These are phyloP conservation scores for Phycomyces nitens DNA, from an alignment of 192 early-diverging fungal genomes.

Conservation along the genomic window DNA sequence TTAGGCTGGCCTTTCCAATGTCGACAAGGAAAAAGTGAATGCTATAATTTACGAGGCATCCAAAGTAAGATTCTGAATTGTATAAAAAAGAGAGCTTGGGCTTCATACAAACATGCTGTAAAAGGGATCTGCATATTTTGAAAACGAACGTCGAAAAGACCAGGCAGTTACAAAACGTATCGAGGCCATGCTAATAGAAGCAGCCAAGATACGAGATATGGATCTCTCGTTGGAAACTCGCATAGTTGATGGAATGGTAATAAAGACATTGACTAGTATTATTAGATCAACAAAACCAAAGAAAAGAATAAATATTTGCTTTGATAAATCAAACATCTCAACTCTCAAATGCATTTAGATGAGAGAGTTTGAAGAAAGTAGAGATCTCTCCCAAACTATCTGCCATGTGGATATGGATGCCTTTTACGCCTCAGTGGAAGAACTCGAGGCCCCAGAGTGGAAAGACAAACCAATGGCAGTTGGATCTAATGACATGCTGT, in stretches of 20 bases:
- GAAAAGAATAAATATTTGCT: slow-evolving; percentile 15
- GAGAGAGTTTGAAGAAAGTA: slow-evolving; percentile 28
- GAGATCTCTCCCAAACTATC: slow-evolving; percentile 53
- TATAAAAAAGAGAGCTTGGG: no score
- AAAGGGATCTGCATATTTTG: slow-evolving; percentile 53
- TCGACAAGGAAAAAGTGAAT: slow-evolving; percentile 49
- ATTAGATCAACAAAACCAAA: no score
- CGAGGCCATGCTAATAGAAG: slow-evolving; percentile 34
- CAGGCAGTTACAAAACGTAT: slow-evolving; percentile 36
- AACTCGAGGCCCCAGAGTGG: slow-evolving; percentile 58
- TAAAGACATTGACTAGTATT: slow-evolving; percentile 12
- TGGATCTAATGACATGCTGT: slow-evolving; percentile 50
- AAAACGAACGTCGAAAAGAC: slow-evolving; percentile 46
- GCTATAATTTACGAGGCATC: slow-evolving; percentile 57
- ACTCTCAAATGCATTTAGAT: slow-evolving; percentile 1
- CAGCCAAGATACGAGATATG: slow-evolving; percentile 30
- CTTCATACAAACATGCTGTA: no score
- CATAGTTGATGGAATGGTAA: slow-evolving; percentile 39
- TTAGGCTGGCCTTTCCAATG: slow-evolving; percentile 41
- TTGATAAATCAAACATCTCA: neutral
- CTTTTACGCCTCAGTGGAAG: slow-evolving; percentile 70
- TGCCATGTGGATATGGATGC: slow-evolving; percentile 74
- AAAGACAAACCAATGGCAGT: slow-evolving; percentile 61
- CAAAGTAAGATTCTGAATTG: slow-evolving; percentile 40
- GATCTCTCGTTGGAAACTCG: slow-evolving; percentile 36